A percentile compares a stretch with the other conserved stretches of the same genome.
These are phyloP conservation scores for Plasmodium billcollinsi DNA, from an alignment of 169 alveolate species.

Conservation along the genomic window DNA sequence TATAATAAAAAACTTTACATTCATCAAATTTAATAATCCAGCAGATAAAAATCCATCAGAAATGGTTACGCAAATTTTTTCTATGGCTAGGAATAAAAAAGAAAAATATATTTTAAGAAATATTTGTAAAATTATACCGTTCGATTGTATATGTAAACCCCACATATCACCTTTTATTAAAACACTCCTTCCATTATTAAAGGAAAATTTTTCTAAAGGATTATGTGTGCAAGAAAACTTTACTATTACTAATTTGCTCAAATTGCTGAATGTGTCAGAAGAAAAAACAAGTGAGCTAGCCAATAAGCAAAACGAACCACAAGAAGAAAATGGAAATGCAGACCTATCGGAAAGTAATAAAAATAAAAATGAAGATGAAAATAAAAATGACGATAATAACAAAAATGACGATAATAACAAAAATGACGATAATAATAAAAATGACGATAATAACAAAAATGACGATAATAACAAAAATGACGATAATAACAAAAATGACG, in stretches of 20 bases:
- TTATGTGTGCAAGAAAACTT: conserved; percentile 28
- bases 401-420: too few species aligned
- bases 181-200: conserved; percentile 31
- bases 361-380: not conserved
- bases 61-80: conserved; percentile 78
- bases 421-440: not conserved
- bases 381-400: not conserved
- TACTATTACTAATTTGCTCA: conserved; percentile 7
- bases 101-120: conserved; percentile 75
- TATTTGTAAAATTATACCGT: conserved; percentile 82
- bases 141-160: conserved; percentile 83
- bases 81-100: conserved; percentile 25
- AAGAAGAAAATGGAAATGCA: not conserved
- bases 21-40: conserved; percentile 79
- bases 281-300: conserved; percentile 4
- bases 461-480: not conserved
- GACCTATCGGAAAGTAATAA: not conserved
- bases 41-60: conserved; percentile 80
- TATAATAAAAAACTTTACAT: conserved; percentile 78
- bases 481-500: not conserved
- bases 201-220: conserved; percentile 18
- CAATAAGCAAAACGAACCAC: not conserved
- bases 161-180: conserved; percentile 69
- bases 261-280: conserved; percentile 22
- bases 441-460: not conserved